Evolutionary conservation across 139 green algal genomes (phyloP).

Genomic region (Picochlorum sp.): DNA sequence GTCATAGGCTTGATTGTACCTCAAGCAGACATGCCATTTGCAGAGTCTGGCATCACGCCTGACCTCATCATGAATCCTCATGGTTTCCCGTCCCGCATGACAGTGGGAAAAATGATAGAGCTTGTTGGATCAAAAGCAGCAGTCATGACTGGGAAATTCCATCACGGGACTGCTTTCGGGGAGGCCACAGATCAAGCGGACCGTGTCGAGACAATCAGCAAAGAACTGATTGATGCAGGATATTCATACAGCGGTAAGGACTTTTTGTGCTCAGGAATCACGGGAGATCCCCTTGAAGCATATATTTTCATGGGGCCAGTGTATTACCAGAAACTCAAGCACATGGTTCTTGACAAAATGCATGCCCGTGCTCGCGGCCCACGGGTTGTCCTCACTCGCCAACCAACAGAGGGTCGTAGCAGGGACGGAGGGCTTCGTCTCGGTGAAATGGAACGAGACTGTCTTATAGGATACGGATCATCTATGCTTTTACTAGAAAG

Average conservation of each 20-base stretch:
- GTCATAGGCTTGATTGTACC: slow-evolving; percentile 82
- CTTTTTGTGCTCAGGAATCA: slow-evolving; percentile 82
- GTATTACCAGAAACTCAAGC: slow-evolving; percentile 99
- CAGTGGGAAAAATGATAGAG: slow-evolving; percentile 95
- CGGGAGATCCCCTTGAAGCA: slow-evolving; percentile 83
- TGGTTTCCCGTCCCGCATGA: slow-evolving; percentile 73
- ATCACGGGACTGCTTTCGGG: slow-evolving; percentile 91
- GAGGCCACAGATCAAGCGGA: slow-evolving; percentile 75
- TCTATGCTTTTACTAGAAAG: slow-evolving; percentile 93
- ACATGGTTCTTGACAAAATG: slow-evolving; percentile 99
- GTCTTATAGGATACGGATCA: slow-evolving; percentile 86
- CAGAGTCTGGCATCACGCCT: slow-evolving; percentile 76
- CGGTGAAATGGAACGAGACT: slow-evolving; percentile 98
- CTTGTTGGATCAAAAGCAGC: slow-evolving; percentile 89
- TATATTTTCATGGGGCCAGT: slow-evolving; percentile 99
- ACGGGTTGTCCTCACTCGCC: slow-evolving; percentile 86
- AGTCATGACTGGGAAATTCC: slow-evolving; percentile 53
- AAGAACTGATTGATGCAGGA: slow-evolving; percentile 71
- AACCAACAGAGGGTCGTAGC: slow-evolving; percentile 91
- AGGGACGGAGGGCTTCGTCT: slow-evolving; percentile 87
- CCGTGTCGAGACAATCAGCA: slow-evolving; percentile 51
- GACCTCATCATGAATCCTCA: slow-evolving; percentile 85
- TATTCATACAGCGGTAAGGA: slow-evolving; percentile 91
- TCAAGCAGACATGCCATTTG: slow-evolving; percentile 92
- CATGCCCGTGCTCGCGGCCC: slow-evolving; percentile 80